phyloP scores from a whole-genome alignment of 345 rosid genomes.

The Excoecaria cochinchinensis region DNA sequence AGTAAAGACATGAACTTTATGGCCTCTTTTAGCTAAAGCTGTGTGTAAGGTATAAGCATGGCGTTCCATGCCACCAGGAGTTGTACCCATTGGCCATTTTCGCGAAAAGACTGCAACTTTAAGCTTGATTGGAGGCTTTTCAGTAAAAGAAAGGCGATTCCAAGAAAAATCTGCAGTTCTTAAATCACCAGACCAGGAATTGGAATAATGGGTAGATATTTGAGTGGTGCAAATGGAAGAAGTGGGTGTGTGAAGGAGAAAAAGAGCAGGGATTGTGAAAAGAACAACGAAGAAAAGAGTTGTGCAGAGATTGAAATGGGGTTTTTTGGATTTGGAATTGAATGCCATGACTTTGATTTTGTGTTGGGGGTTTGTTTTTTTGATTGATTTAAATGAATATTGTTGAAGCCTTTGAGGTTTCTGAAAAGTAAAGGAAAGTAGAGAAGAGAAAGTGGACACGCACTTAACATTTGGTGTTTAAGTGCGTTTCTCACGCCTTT shows the following conservation, averaged over 20 bases:
- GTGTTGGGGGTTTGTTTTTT: background rate
- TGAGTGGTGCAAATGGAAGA: background rate
- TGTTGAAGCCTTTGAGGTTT: too few species aligned
- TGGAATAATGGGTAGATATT: background rate
- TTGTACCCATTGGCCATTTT: conserved; percentile 77
- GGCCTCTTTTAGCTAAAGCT: conserved; percentile 76
- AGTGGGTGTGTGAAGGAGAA: conserved; percentile 60
- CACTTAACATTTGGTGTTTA: conserved; percentile 10
- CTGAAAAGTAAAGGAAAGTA: conserved; percentile 23
- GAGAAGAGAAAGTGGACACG: conserved; percentile 31
- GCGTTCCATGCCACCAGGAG: conserved; percentile 98
- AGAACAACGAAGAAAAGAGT: conserved; percentile 72
- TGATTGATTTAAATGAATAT: background rate
- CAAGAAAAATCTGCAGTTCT: conserved; percentile 56
- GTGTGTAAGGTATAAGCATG: conserved; percentile 81
- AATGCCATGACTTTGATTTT: conserved; percentile 45
- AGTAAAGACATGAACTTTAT: conserved; percentile 76
- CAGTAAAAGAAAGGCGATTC: conserved; percentile 60
- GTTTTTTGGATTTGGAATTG: conserved; percentile 56
- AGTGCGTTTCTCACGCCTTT: conserved; percentile 50
- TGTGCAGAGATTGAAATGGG: conserved; percentile 49
- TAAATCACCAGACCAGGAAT: conserved; percentile 76
- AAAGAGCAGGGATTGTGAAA: conserved; percentile 76
- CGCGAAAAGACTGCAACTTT: conserved; percentile 83
- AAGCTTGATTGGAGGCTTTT: conserved; percentile 32